Base-by-base conservation (phyloP, 805 yeast species). In the Saturnispora ahearnii region DNA sequence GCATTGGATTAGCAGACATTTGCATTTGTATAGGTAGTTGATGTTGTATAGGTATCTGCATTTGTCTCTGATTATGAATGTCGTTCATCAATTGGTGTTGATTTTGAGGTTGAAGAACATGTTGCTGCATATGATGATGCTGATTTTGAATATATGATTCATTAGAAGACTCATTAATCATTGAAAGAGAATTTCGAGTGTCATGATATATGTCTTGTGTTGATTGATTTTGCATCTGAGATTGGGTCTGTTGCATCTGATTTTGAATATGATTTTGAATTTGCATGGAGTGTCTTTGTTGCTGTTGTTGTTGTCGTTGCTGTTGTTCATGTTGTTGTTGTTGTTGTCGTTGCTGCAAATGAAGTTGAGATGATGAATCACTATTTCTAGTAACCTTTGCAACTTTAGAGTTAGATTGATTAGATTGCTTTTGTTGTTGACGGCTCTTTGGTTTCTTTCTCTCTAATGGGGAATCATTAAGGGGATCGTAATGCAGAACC, bases 401-500 rank as follows among this genome's bases (percentile, higher is more conserved):
- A 18, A 22, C 40, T 18, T 18, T 33, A 33, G 37, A 8, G 13
- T 36, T 15, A 22, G 22, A 10, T n/a, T 41, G 15, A 31, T 36
- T 15, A 5, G 28, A 70, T 57, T 68, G 56, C 55, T 62, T 71
- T 31, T 69, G 73, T 32, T 46, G 58, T 55, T 43, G 60, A 53
- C 51, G 58, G 56, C 53, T 58, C 51, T 18, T 43, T 22, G 29
- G 40, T n/a, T 33, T 26, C 22, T 31, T 49, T n/a, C 41, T 28
- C 13, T 44, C 42, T 44, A 43, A 41, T 26, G 34, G 31, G 32
- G 37, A 68, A 60, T 64, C 71, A 49, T 68, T 73, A 58, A 66
- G 76, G 55, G 75, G 76, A 58, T 62, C 74, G 58, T 78, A 83
- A 43, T 73, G 74, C 45, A 84, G 64, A 1, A 84, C 77, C 3